phyloP scores from a whole-genome alignment of 2,329 filamentous ascomycete species.

The Colletotrichum somersetense region DNA sequence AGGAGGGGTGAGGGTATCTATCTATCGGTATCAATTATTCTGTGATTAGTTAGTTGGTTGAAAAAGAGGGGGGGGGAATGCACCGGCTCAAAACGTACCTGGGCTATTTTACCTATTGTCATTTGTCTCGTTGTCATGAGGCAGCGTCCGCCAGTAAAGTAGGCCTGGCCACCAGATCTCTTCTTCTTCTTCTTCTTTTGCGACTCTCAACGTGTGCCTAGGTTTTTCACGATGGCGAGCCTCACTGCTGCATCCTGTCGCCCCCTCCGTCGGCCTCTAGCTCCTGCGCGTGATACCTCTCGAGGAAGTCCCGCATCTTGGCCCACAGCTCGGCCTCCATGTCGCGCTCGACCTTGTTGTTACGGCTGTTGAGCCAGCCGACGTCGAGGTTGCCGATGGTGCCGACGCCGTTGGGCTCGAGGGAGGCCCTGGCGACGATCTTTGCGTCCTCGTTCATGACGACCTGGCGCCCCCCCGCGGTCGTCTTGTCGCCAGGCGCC shows the following conservation, averaged over 20 bases:
- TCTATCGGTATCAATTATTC: background rate
- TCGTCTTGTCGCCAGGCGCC: background rate
- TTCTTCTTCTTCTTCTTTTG: background rate
- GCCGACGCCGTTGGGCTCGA: constrained; percentile 68
- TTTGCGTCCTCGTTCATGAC: constrained; percentile 42
- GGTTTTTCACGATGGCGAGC: background rate
- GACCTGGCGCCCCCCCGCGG: constrained; percentile 44
- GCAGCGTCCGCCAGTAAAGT: background rate
- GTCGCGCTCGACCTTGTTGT: constrained; percentile 82
- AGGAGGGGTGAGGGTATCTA: background rate
- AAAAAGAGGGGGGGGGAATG: background rate
- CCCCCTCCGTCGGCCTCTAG: constrained; percentile 33
- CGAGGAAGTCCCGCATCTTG: constrained; percentile 54
- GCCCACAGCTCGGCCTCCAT: constrained; percentile 87
- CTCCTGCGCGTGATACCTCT: constrained; percentile 45
- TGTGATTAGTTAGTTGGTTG: background rate
- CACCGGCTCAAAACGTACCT: background rate
- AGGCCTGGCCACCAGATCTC: background rate
- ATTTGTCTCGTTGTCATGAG: background rate
- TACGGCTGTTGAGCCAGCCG: constrained; percentile 89
- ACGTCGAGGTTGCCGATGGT: constrained; percentile 78
- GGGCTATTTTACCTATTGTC: background rate
- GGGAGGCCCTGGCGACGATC: constrained; percentile 51
- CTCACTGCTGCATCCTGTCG: constrained; percentile 37
- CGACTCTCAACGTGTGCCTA: background rate